Evolutionary conservation across 352 stramenopile genomes (phyloP).

Genomic region (Plasmopara muralis): DNA sequence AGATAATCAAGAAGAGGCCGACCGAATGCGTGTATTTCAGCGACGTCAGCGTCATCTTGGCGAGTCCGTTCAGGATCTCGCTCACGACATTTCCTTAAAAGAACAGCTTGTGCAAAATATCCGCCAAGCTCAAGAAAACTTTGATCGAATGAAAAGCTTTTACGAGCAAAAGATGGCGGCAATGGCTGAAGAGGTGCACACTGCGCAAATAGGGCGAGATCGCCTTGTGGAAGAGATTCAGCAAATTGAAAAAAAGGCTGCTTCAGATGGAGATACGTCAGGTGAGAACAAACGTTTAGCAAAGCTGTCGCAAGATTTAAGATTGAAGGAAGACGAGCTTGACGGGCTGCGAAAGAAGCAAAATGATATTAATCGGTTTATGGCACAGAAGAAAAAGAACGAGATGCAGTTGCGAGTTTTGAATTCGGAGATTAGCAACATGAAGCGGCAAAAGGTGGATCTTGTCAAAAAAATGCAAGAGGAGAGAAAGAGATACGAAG

Average conservation of each 20-base stretch:
- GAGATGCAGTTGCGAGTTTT: conserved; percentile 78
- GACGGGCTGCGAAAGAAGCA: conserved; percentile 69
- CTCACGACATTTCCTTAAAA: conserved; percentile 81
- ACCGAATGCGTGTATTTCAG: conserved; percentile 79
- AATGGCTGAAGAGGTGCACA: conserved; percentile 70
- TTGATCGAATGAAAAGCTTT: conserved; percentile 73
- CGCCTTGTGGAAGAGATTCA: conserved; percentile 73
- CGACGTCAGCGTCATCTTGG: conserved; percentile 70
- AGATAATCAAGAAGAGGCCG: conserved; percentile 56
- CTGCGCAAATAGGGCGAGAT: conserved; percentile 59
- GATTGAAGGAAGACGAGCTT: conserved; percentile 74
- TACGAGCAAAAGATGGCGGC: conserved; percentile 81
- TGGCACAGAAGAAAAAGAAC: conserved; percentile 83
- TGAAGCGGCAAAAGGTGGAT: conserved; percentile 88
- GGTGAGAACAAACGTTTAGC: conserved; percentile 46
- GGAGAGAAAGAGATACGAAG: conserved; percentile 78
- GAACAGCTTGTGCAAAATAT: conserved; percentile 81
- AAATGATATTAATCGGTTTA: conserved; percentile 74
- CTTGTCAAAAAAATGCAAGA: conserved; percentile 84
- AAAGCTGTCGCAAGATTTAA: conserved; percentile 70
- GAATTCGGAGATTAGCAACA: conserved; percentile 75
- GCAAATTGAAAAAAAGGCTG: conserved; percentile 57
- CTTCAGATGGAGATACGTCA: conserved; percentile 42
- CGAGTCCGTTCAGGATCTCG: conserved; percentile 71
- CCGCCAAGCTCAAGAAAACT: conserved; percentile 71